Evolutionary conservation across 192 early-diverging fungal genomes (phyloP).

Genomic region (Linnemannia elongata): DNA sequence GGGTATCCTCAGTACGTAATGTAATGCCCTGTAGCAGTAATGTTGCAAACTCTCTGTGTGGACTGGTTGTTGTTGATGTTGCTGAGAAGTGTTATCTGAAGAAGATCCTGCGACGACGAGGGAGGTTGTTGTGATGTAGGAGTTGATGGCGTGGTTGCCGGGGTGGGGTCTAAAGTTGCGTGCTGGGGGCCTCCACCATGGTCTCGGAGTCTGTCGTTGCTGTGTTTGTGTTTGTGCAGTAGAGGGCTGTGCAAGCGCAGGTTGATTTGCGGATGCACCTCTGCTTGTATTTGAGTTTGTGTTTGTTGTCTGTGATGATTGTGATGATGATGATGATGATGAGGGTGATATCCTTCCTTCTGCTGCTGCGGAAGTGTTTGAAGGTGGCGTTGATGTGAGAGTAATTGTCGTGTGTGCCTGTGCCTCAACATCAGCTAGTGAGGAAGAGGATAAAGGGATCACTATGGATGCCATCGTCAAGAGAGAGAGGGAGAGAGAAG

Average conservation of each 20-base stretch:
- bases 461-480: background rate
- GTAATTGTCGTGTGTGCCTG: background rate
- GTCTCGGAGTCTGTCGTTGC: background rate
- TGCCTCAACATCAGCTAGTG: background rate
- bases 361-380: background rate
- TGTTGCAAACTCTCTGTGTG: constrained; percentile 20
- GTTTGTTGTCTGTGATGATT: background rate
- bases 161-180: constrained; percentile 46
- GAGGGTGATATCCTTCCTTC: background rate
- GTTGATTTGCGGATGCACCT: background rate
- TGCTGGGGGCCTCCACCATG: constrained; percentile 53
- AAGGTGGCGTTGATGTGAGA: background rate
- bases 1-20: constrained; percentile 47
- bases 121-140: background rate
- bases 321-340: background rate
- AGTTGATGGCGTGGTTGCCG: constrained; percentile 17
- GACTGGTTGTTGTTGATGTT: background rate
- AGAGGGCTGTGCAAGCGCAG: background rate
- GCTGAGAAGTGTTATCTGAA: background rate
- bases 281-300: background rate
- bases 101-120: background rate
- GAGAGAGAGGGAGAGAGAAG: no score
- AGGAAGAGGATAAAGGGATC: background rate
- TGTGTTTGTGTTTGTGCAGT: background rate
- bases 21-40: constrained; percentile 31